Evolutionary conservation across 2,329 filamentous ascomycete species (phyloP).

Genomic region (Coccinonectria pachysandricola): DNA sequence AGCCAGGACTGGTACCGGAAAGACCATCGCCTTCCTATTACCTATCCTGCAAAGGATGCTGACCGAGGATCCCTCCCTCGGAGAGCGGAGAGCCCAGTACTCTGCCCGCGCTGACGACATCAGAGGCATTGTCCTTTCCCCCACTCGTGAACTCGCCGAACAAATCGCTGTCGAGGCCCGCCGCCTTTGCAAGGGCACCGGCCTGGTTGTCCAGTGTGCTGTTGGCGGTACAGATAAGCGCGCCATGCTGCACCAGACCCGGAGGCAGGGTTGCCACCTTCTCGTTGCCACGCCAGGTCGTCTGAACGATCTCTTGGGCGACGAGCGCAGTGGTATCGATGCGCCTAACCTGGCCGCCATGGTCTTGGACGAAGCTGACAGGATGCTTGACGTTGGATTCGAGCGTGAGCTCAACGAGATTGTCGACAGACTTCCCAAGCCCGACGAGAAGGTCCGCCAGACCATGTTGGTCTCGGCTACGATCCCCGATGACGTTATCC

Average conservation of each 20-base stretch:
- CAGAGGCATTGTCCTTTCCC: slow-evolving; percentile 62
- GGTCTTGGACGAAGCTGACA: slow-evolving; percentile 93
- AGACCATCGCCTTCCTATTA: slow-evolving; percentile 87
- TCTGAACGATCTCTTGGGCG: slow-evolving; percentile 68
- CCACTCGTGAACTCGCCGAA: slow-evolving; percentile 70
- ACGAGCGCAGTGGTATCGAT: slow-evolving; percentile 49
- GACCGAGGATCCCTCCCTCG: slow-evolving; percentile 49
- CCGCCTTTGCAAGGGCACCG: slow-evolving; percentile 54
- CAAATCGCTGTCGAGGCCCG: slow-evolving; percentile 73
- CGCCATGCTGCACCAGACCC: slow-evolving; percentile 55
- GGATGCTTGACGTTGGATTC: slow-evolving; percentile 95
- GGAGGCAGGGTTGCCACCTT: slow-evolving; percentile 71
- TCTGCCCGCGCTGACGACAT: slow-evolving; percentile 44
- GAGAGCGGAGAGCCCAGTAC: slow-evolving; percentile 28
- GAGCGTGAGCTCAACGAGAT: slow-evolving; percentile 55
- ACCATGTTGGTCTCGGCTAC: slow-evolving; percentile 95
- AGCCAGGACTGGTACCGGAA: slow-evolving; percentile 93
- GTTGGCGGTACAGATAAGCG: slow-evolving; percentile 84
- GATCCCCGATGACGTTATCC: slow-evolving; percentile 72
- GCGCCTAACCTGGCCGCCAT: slow-evolving; percentile 82
- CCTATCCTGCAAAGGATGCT: slow-evolving; percentile 77
- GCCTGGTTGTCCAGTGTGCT: slow-evolving; percentile 60
- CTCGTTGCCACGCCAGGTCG: slow-evolving; percentile 86
- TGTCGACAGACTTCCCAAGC: slow-evolving; percentile 50
- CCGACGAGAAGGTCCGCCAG: slow-evolving; percentile 58